Percentiles rank a stretch among this genome's conserved stretches.
These are phyloP conservation scores for Pythium folliculosum DNA, from an alignment of 352 stramenopile species.

Conservation along the genomic window DNA sequence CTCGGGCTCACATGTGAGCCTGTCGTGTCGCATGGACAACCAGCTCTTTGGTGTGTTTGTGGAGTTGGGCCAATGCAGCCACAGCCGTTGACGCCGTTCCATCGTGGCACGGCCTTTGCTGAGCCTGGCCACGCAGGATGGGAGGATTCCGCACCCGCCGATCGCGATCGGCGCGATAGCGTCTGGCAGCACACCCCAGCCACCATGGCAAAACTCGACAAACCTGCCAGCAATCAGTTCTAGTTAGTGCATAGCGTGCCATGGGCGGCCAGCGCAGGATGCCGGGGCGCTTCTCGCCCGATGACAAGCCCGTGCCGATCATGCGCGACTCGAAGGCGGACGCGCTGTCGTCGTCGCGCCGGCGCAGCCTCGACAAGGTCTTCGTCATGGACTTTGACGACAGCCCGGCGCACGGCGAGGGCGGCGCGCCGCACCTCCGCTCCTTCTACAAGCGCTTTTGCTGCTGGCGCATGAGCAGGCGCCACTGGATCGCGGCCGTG, in stretches of 20 bases:
- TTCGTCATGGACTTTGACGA: slow-evolving; percentile 18
- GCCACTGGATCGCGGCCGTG: slow-evolving; percentile 10
- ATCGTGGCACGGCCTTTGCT: no score
- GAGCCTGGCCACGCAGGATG: no score
- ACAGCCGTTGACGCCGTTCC: background rate
- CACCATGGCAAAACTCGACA: no score
- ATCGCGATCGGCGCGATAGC: no score
- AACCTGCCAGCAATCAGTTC: no score
- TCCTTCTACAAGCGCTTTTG: slow-evolving; percentile 12
- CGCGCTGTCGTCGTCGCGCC: background rate
- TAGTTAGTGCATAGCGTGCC: no score
- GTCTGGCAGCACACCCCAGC: no score
- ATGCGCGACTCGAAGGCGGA: slow-evolving; percentile 9
- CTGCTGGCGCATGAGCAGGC: slow-evolving; percentile 22
- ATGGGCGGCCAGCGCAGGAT: no score
- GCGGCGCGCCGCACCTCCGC: no score
- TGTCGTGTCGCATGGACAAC: background rate
- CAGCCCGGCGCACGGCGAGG: background rate
- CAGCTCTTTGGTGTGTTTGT: background rate
- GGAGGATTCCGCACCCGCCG: no score
- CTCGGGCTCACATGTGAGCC: background rate
- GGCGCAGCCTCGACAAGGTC: slow-evolving; percentile 11
- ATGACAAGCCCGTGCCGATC: slow-evolving; percentile 3
- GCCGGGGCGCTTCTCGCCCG: background rate
- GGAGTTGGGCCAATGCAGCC: background rate